Conservation (phyloP, 805 yeast genomes). For the Blastobotrys parvus region DNA sequence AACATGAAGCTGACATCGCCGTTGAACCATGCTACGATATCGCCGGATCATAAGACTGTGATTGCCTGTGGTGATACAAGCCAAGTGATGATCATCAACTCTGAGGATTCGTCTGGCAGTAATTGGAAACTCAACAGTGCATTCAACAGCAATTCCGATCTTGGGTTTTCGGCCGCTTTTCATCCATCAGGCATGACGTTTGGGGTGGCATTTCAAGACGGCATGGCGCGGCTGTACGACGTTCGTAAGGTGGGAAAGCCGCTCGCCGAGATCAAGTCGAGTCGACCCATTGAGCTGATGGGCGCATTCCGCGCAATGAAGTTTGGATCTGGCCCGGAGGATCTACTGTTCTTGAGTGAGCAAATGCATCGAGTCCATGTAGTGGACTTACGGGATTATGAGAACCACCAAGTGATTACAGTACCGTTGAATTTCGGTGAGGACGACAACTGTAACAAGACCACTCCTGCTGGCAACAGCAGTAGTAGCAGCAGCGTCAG, state of each 20-base stretch:
- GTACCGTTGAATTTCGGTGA: constrained; percentile 18
- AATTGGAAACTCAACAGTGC: constrained; percentile 30
- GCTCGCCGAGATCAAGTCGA: constrained; percentile 32
- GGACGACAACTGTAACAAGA: background rate
- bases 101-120: constrained; percentile 14
- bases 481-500: background rate
- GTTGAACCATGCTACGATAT: constrained; percentile 63
- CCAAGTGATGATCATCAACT: constrained; percentile 43
- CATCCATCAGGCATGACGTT: constrained; percentile 67
- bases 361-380: constrained; percentile 84
- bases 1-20: constrained; percentile 51
- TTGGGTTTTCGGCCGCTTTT: constrained; percentile 78
- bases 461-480: background rate
- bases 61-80: constrained; percentile 74
- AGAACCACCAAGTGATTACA: constrained; percentile 63
- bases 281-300: constrained; percentile 33
- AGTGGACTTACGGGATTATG: constrained; percentile 65
- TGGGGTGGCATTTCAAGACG: constrained; percentile 81
- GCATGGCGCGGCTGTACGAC: constrained; percentile 70
- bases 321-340: constrained; percentile 61
- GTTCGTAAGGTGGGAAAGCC: constrained; percentile 44
- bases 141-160: constrained; percentile 54
- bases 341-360: constrained; percentile 67
- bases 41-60: constrained; percentile 52
- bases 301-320: constrained; percentile 66